Base-by-base conservation (phyloP, 208 protist genomes). In the Polymyxa betae region DNA sequence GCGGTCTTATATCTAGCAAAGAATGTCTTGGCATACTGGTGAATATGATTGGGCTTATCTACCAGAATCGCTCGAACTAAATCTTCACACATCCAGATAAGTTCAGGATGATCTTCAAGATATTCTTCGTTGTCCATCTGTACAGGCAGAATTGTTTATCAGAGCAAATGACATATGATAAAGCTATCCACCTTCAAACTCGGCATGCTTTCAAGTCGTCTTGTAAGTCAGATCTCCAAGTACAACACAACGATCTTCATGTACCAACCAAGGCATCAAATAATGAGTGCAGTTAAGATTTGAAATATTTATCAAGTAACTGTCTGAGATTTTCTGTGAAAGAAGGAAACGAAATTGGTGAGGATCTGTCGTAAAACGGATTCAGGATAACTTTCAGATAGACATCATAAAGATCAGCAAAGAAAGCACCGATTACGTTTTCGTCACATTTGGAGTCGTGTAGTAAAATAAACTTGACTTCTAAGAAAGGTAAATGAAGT, bases 381-480 rank as follows among this genome's bases (percentile, higher is more conserved):
- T 89, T 89, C 87, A 89, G 46, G 32, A 12, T 5, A 10, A 89
- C 38, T 41, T 89, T 89, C 45, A 89, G 87, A 46, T 89, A 89
- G 10, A 49, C 40, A 35, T 89, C 87, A 41, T 89, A 89, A 29
- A 89, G 45, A 16, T 89, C 87, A 41, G 24, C 49, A 29, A 89
- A 89, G 87, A 89, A 89, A 5, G n/a, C 12, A 12, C 45, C 45
- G 38, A 60, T 89, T 20, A n/a, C 10, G 32, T 0, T 43, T 46
- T 89, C 87, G 87, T 89, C 87, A 5, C 1, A 10, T 1, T 29
- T n/a, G 32, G 87, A 10, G n/a, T n/a, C 87, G 43, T 89, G 87
- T 41, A 89, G 43, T 46, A 89, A 46, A 12, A 89, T 89, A 41
- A 89, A 89, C 43, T 89, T 89, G 43, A n/a, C n/a, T 16, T 89